phyloP scores from a whole-genome alignment of 1,139 yeast species.

The Debaryomycetaceae sp. region DNA sequence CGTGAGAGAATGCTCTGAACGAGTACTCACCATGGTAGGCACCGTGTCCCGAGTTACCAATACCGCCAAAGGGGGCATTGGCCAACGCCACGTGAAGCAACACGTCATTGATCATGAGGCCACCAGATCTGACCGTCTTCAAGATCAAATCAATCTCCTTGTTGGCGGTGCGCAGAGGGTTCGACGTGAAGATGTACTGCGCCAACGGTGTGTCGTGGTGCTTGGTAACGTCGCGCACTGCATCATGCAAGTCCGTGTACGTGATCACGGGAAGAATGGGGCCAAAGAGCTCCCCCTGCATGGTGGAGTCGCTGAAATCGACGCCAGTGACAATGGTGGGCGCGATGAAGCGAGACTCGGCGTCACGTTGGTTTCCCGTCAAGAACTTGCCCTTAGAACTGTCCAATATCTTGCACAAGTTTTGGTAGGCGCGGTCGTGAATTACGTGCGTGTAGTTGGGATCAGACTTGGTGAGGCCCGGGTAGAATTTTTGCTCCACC shows the following conservation, averaged over 20 bases:
- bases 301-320: conserved; percentile 60
- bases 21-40: conserved; percentile 79
- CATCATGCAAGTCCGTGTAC: conserved; percentile 45
- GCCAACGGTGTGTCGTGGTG: conserved; percentile 87
- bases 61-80: conserved; percentile 89
- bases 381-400: conserved; percentile 55
- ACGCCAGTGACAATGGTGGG: conserved; percentile 72
- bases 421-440: conserved; percentile 53
- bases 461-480: conserved; percentile 28
- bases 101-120: conserved; percentile 65
- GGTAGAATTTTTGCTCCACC: conserved; percentile 44
- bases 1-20: conserved; percentile 71
- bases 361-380: conserved; percentile 52
- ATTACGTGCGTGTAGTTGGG: conserved; percentile 56
- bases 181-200: conserved; percentile 64
- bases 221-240: conserved; percentile 43
- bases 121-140: conserved; percentile 67
- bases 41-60: conserved; percentile 79
- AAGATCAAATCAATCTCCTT: conserved; percentile 50
- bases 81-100: conserved; percentile 66
- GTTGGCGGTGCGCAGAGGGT: conserved; percentile 30
- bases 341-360: conserved; percentile 49
- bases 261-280: conserved; percentile 76
- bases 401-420: conserved; percentile 44
- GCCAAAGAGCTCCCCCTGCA: conserved; percentile 80